A percentile compares a stretch with the other conserved stretches of the same genome.
Evolutionary conservation across 2,329 filamentous ascomycete genomes (phyloP).

Genomic region (Blumeria hordei): DNA sequence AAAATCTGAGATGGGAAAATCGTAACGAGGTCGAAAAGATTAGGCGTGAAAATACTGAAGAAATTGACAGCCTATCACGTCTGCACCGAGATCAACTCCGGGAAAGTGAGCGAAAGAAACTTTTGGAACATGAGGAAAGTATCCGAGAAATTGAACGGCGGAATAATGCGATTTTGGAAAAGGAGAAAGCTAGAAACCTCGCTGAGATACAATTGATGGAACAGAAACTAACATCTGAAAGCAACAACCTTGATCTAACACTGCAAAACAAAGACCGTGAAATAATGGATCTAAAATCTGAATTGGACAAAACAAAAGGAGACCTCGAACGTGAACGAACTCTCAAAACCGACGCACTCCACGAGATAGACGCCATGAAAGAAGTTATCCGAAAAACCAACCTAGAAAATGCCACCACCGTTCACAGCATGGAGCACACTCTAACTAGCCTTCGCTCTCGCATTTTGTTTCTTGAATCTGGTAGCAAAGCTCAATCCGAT

Average conservation of each 20-base stretch:
- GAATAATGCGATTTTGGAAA: conserved; percentile 29
- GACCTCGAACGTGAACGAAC: conserved; percentile 39
- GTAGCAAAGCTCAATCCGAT: conserved; percentile 69
- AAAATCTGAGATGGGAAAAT: conserved; percentile 28
- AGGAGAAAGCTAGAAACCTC: conserved; percentile 31
- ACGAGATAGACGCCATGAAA: conserved; percentile 24
- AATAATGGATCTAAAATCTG: conserved; percentile 23
- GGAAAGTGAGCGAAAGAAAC: conserved; percentile 35
- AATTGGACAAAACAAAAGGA: conserved; percentile 22
- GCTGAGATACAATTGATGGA: conserved; percentile 44
- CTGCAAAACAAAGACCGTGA: conserved; percentile 26
- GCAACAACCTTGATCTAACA: conserved; percentile 14
- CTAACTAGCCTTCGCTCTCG: conserved; percentile 56
- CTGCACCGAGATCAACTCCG: conserved; percentile 45
- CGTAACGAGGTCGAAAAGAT: conserved; percentile 31
- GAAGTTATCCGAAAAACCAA: conserved; percentile 21
- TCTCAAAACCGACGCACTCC: conserved; percentile 15
- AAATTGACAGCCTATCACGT: conserved; percentile 31
- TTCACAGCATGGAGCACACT: conserved; percentile 46
- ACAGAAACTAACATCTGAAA: conserved; percentile 23
- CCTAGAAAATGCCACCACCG: conserved; percentile 33
- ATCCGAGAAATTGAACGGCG: conserved; percentile 13
- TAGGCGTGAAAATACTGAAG: conserved; percentile 23
- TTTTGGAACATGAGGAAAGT: conserved; percentile 18
- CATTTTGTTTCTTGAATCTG: conserved; percentile 73